These are phyloP conservation scores for Cercospora brassicicola DNA, from an alignment of 2,329 filamentous ascomycete species.

Conservation along the genomic window DNA sequence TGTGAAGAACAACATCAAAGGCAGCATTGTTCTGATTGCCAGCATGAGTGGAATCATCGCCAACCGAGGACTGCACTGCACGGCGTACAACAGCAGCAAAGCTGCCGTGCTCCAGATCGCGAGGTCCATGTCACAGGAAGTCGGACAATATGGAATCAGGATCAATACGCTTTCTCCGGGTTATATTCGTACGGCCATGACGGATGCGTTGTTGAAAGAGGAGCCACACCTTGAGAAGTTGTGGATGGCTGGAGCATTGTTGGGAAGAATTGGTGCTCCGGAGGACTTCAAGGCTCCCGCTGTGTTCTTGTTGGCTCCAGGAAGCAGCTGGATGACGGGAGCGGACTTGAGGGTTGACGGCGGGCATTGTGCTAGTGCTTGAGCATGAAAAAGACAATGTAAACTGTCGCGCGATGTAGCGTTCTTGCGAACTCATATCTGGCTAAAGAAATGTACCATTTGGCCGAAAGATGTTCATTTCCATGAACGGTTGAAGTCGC, in stretches of 20 bases:
- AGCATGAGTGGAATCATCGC: slow-evolving; percentile 42
- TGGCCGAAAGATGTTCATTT: too few species aligned
- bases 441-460: background rate
- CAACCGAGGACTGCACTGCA: slow-evolving; percentile 49
- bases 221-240: slow-evolving; percentile 54
- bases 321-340: slow-evolving; percentile 70
- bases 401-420: background rate
- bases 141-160: slow-evolving; percentile 43
- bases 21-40: slow-evolving; percentile 43
- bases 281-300: slow-evolving; percentile 66
- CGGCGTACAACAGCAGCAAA: slow-evolving; percentile 58
- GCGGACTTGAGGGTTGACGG: slow-evolving; percentile 70
- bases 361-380: slow-evolving; percentile 53
- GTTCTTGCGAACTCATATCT: background rate
- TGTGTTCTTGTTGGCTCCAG: slow-evolving; percentile 66
- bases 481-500: too few species aligned
- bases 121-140: slow-evolving; percentile 56
- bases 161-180: slow-evolving; percentile 40
- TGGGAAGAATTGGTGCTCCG: slow-evolving; percentile 55
- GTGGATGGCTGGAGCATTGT: slow-evolving; percentile 56
- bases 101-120: slow-evolving; percentile 56
- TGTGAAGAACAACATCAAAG: slow-evolving; percentile 34
- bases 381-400: background rate
- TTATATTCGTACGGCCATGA: slow-evolving; percentile 42
- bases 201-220: slow-evolving; percentile 39